Conservation (phyloP, 352 stramenopile species). For the Globisporangium spiculum region DNA sequence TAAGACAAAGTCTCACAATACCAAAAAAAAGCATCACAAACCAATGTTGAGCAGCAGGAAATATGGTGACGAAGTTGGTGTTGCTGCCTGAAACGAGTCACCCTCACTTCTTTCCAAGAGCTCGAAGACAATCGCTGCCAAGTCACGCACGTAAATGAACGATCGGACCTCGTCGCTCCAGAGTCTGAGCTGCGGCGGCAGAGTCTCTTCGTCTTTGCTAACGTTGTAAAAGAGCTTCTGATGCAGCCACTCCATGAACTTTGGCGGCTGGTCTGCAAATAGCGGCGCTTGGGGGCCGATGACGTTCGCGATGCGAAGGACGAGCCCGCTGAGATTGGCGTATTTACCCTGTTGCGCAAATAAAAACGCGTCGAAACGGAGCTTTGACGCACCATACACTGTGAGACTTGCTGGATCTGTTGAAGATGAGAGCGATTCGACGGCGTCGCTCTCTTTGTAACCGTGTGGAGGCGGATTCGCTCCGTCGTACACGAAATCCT, state of each 20-base stretch:
- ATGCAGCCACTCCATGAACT: conserved; percentile 71
- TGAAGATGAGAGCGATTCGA: background rate
- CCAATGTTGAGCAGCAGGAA: conserved; percentile 47
- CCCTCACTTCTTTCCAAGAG: conserved; percentile 18
- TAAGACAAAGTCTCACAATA: background rate
- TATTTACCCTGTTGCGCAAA: conserved; percentile 1
- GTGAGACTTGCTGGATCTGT: conserved; percentile 20
- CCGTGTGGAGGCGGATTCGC: conserved; percentile 15
- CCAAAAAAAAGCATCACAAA: conserved; percentile 17
- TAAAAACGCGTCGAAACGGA: conserved; percentile 49
- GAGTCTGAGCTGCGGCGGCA: conserved; percentile 27
- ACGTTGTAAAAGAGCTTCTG: conserved; percentile 29
- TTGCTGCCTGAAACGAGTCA: background rate
- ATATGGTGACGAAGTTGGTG: background rate
- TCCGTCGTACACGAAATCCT: conserved; percentile 72
- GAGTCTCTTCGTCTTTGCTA: background rate
- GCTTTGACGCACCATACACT: conserved; percentile 48
- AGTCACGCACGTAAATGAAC: conserved; percentile 52
- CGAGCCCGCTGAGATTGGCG: conserved; percentile 10
- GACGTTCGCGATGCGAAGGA: conserved; percentile 67
- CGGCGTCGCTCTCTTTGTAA: conserved; percentile 38
- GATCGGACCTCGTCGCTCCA: conserved; percentile 69
- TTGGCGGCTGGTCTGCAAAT: conserved; percentile 34
- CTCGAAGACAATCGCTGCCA: conserved; percentile 36
- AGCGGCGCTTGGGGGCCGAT: conserved; percentile 40